phyloP scores from a whole-genome alignment of 225 moss, liverwort and hornwort genomes.

The Bryoerythrophyllum caledonicum region DNA sequence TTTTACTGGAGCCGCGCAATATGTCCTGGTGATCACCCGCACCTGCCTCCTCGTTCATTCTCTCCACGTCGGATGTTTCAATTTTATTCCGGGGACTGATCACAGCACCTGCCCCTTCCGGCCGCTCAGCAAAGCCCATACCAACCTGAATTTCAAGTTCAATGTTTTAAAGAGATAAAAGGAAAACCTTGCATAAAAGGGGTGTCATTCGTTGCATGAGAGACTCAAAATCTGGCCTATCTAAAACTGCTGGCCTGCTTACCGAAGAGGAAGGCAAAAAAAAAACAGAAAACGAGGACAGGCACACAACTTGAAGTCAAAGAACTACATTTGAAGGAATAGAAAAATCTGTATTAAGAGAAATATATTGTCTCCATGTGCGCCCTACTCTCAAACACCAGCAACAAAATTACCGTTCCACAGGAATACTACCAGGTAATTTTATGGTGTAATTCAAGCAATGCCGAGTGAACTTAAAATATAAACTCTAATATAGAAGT shows the following conservation, averaged over 20 bases:
- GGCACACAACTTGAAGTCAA: not conserved
- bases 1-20: constrained; percentile 48
- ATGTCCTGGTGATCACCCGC: constrained; percentile 41
- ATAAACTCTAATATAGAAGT: too few species aligned
- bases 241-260: not conserved
- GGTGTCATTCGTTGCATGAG: not conserved
- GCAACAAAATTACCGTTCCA: too few species aligned
- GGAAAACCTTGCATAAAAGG: not conserved
- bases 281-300: not conserved
- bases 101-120: constrained; percentile 41
- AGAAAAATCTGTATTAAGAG: not conserved
- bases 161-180: constrained; percentile 11
- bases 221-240: not conserved
- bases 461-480: too few species aligned
- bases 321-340: not conserved
- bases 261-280: not conserved
- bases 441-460: too few species aligned
- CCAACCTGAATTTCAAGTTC: constrained; percentile 42
- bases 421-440: too few species aligned
- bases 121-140: constrained; percentile 55
- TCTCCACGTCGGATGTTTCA: constrained; percentile 42
- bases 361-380: not conserved
- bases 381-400: not conserved
- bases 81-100: constrained; percentile 33
- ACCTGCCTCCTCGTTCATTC: constrained; percentile 28